These are phyloP conservation scores for Candida sonorensis DNA, from an alignment of 805 yeast genomes.

Conservation along the genomic window DNA sequence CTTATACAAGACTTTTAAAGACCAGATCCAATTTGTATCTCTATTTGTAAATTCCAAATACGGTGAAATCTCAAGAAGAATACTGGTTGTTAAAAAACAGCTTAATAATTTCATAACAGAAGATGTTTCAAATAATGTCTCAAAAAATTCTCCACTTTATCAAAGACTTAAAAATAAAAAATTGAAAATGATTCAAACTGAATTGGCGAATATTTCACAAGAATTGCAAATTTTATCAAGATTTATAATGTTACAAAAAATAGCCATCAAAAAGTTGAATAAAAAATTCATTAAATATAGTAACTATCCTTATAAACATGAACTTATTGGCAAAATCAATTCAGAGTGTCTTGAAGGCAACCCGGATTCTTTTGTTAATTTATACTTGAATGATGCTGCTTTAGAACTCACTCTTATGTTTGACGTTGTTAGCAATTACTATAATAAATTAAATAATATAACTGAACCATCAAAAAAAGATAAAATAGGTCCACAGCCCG, in stretches of 20 bases:
- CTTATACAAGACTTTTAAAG: constrained; percentile 39
- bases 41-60: constrained; percentile 61
- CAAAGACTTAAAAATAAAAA: constrained; percentile 18
- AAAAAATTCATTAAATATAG: constrained; percentile 58
- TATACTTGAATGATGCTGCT: constrained; percentile 57
- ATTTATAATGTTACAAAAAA: constrained; percentile 65
- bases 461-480: too few relatives aligned
- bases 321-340: constrained; percentile 27
- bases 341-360: constrained; percentile 26
- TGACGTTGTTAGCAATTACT: constrained; percentile 34
- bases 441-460: too few relatives aligned
- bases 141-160: constrained; percentile 4
- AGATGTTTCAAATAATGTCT: constrained; percentile 6
- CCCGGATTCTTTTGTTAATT: constrained; percentile 50
- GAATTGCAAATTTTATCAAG: constrained; percentile 63
- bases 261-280: constrained; percentile 64
- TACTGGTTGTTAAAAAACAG: constrained; percentile 19
- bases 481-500: too few relatives aligned
- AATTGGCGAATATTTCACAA: constrained; percentile 35
- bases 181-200: constrained; percentile 24
- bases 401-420: constrained; percentile 49
- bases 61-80: constrained; percentile 58
- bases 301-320: constrained; percentile 24
- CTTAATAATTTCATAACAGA: constrained; percentile 22
- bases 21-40: constrained; percentile 54